Evolutionary conservation across 805 yeast species (phyloP).

Genomic region (Starmerella bombicola): DNA sequence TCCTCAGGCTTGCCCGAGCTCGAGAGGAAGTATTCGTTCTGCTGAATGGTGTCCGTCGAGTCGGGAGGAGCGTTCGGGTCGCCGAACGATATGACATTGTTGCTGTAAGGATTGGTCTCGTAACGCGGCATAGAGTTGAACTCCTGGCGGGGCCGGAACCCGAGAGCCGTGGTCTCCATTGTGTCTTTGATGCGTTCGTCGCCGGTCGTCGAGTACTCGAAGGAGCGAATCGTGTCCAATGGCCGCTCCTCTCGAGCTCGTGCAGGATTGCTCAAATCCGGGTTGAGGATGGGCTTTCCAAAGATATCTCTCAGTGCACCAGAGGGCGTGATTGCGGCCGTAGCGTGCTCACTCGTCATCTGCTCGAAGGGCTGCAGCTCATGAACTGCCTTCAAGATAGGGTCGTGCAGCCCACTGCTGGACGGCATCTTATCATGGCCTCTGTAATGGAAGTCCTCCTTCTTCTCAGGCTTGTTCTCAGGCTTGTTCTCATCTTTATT

Average conservation of each 20-base stretch:
- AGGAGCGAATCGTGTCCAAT: conserved; percentile 83
- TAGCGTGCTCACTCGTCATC: conserved; percentile 30
- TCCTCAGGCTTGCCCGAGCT: conserved; percentile 29
- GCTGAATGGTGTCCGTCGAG: conserved; percentile 25
- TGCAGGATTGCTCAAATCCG: conserved; percentile 88
- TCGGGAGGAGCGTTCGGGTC: conserved; percentile 33
- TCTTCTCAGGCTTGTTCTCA: too few relatives aligned
- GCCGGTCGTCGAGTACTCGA: conserved; percentile 90
- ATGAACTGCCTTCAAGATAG: conserved; percentile 83
- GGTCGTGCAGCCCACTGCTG: conserved; percentile 55
- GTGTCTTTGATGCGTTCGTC: conserved; percentile 69
- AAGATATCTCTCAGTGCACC: conserved; percentile 64
- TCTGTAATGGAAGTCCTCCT: conserved; percentile 25
- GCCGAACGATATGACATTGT: conserved; percentile 32
- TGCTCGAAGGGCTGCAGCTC: conserved; percentile 93
- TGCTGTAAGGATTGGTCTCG: conserved; percentile 30
- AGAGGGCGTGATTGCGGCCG: conserved; percentile 35
- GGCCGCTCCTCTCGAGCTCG: conserved; percentile 93
- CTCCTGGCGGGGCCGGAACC: conserved; percentile 71
- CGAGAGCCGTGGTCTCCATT: conserved; percentile 63
- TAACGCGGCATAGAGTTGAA: conserved; percentile 46
- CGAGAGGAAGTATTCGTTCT: conserved; percentile 34
- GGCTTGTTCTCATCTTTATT: too few relatives aligned
- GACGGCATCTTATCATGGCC: conserved; percentile 24
- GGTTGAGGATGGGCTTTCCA: conserved; percentile 64